These are phyloP conservation scores for Galeopsis tetrahit DNA, from an alignment of 257 asterid genomes.

Conservation along the genomic window DNA sequence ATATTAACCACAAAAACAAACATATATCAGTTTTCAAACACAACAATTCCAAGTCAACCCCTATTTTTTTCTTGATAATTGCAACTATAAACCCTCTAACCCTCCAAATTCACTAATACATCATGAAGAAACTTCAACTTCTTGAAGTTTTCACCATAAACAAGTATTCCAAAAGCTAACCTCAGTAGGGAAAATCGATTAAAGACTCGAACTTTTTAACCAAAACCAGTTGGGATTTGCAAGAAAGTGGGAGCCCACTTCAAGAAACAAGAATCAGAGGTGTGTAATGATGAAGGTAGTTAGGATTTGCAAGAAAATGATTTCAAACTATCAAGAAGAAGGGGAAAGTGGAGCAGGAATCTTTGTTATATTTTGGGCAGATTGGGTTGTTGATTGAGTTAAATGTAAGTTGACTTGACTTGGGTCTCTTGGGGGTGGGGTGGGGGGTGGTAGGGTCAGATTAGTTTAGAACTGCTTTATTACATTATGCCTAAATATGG, in stretches of 20 bases:
- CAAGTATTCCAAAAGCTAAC: conserved; percentile 18
- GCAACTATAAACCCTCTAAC: conserved; percentile 22
- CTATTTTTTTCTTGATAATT: conserved; percentile 12
- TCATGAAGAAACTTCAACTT: background rate
- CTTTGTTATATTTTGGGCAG: no score
- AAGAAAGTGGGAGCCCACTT: conserved; percentile 30
- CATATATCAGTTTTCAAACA: background rate
- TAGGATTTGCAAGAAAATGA: conserved; percentile 9
- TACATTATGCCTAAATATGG: background rate
- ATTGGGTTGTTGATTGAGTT: background rate
- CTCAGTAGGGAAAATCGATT: conserved; percentile 19
- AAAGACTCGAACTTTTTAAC: conserved; percentile 33
- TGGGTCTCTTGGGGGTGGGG: background rate
- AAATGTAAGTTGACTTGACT: conserved; percentile 37
- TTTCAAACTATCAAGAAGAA: background rate
- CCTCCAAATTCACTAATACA: conserved; percentile 23
- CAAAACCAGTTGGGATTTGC: background rate
- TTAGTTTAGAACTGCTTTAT: background rate
- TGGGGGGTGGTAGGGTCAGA: background rate
- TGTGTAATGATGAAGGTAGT: background rate
- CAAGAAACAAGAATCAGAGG: conserved; percentile 21
- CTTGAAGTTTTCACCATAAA: background rate
- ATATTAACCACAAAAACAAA: background rate
- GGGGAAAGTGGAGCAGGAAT: conserved; percentile 1
- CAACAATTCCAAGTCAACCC: background rate